Percentiles rank a stretch among this genome's conserved stretches.
Evolutionary conservation across 2,329 filamentous ascomycete species (phyloP).

Genomic region (Aspergillus sp.): DNA sequence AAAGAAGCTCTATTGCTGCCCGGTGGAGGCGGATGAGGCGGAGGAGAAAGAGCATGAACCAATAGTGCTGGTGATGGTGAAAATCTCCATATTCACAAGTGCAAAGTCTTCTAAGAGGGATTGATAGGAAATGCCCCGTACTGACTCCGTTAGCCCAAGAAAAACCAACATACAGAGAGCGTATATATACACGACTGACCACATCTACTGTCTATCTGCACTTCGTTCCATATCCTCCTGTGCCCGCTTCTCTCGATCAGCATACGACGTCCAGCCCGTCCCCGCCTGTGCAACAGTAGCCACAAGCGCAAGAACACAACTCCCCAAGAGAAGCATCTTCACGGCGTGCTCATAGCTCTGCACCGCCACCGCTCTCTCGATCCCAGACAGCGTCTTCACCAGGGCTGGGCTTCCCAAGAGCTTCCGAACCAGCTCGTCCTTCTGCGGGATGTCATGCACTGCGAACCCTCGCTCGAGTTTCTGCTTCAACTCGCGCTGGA

Average conservation of each 20-base stretch:
- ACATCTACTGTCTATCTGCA: neutral
- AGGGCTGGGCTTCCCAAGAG: slow-evolving; percentile 60
- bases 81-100: no score
- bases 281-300: slow-evolving; percentile 57
- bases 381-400: slow-evolving; percentile 49
- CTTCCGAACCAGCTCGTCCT: slow-evolving; percentile 50
- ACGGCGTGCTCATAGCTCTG: slow-evolving; percentile 55
- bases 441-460: slow-evolving; percentile 38
- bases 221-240: slow-evolving; percentile 1
- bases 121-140: no score
- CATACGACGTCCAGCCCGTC: slow-evolving; percentile 54
- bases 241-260: slow-evolving; percentile 4
- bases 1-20: no score
- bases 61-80: no score
- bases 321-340: slow-evolving; percentile 53
- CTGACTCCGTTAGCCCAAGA: no score
- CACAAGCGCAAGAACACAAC: slow-evolving; percentile 48
- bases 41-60: no score
- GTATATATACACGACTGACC: neutral
- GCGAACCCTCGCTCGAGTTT: slow-evolving; percentile 60
- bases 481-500: slow-evolving; percentile 60
- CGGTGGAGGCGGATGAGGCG: no score
- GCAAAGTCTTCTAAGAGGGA: no score
- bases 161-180: no score
- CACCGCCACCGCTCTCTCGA: slow-evolving; percentile 53